These are phyloP conservation scores for Arthrobotrys pseudoclavata DNA, from an alignment of 2,329 filamentous ascomycete species.

Conservation along the genomic window DNA sequence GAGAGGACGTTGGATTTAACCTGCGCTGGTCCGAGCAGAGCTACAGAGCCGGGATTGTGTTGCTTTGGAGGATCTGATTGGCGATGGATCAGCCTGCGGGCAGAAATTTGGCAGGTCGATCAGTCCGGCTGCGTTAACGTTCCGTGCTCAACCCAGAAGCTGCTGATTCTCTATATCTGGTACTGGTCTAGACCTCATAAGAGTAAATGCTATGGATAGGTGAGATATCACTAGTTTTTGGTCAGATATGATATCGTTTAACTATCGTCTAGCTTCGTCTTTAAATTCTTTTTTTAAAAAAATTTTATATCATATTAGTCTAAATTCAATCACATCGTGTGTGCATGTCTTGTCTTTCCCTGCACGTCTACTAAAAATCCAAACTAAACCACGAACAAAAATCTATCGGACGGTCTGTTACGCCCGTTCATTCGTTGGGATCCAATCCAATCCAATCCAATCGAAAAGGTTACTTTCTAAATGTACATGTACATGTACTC, in stretches of 20 bases:
- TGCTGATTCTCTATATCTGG: neutral
- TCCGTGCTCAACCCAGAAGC: constrained; percentile 39
- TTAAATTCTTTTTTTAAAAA: constrained; percentile 19
- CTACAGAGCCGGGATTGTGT: constrained; percentile 41
- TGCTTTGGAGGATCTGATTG: constrained; percentile 50
- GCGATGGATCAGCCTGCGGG: constrained; percentile 58
- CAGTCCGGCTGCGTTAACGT: constrained; percentile 42
- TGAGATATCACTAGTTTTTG: constrained; percentile 1
- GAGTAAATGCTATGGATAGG: neutral
- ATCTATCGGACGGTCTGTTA: constrained; percentile 35
- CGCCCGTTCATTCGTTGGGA: neutral
- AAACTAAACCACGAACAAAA: neutral
- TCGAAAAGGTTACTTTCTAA: neutral
- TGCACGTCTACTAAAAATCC: constrained; percentile 7
- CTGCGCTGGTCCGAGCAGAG: constrained; percentile 1
- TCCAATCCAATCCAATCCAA: neutral
- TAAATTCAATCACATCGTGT: constrained; percentile 15
- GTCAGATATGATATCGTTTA: neutral
- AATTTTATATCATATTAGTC: neutral
- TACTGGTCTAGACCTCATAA: neutral
- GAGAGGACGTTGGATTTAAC: constrained; percentile 44
- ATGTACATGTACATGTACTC: neutral
- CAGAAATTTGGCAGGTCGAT: constrained; percentile 59
- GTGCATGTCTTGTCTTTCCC: constrained; percentile 49
- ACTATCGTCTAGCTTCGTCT: neutral